These are phyloP conservation scores for Tetratostichococcus sp. DNA, from an alignment of 139 green algal genomes.

Conservation along the genomic window DNA sequence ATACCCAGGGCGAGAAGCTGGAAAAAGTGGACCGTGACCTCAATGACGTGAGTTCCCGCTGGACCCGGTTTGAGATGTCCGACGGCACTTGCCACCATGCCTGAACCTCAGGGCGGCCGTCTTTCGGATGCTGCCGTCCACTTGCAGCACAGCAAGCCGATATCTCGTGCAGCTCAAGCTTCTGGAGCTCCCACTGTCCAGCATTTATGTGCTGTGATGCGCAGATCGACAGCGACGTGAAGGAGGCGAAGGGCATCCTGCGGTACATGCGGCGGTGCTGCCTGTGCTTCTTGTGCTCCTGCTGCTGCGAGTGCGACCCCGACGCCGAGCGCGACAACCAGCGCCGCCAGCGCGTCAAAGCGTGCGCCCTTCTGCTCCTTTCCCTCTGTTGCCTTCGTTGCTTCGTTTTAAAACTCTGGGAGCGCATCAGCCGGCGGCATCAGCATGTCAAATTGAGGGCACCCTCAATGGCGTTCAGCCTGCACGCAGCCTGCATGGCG, in stretches of 20 bases:
- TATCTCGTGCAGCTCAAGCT: too few relatives aligned
- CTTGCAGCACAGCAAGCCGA: too few relatives aligned
- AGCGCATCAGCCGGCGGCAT: too few relatives aligned
- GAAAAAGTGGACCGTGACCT: slow-evolving; percentile 16
- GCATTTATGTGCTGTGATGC: neutral
- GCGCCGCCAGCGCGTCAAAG: slow-evolving; percentile 20
- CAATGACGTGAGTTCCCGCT: slow-evolving; percentile 9
- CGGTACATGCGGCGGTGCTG: slow-evolving; percentile 35
- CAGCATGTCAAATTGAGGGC: too few relatives aligned
- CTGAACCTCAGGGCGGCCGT: too few relatives aligned
- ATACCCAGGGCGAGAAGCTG: slow-evolving; percentile 17
- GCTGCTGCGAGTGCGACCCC: slow-evolving; percentile 26
- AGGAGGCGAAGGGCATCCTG: slow-evolving; percentile 22
- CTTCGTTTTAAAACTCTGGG: neutral
- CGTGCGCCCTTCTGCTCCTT: neutral
- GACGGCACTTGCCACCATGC: too few relatives aligned
- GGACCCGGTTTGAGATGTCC: too few relatives aligned
- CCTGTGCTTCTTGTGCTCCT: slow-evolving; percentile 34
- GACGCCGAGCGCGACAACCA: slow-evolving; percentile 14
- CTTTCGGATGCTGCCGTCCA: too few relatives aligned
- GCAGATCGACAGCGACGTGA: slow-evolving; percentile 32
- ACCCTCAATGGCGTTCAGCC: too few relatives aligned
- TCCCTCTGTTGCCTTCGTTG: neutral
- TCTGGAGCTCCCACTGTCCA: neutral
- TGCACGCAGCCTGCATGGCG: too few relatives aligned